phyloP scores from a whole-genome alignment of 2,329 filamentous ascomycete species.

The Epichloe gansuensis region DNA sequence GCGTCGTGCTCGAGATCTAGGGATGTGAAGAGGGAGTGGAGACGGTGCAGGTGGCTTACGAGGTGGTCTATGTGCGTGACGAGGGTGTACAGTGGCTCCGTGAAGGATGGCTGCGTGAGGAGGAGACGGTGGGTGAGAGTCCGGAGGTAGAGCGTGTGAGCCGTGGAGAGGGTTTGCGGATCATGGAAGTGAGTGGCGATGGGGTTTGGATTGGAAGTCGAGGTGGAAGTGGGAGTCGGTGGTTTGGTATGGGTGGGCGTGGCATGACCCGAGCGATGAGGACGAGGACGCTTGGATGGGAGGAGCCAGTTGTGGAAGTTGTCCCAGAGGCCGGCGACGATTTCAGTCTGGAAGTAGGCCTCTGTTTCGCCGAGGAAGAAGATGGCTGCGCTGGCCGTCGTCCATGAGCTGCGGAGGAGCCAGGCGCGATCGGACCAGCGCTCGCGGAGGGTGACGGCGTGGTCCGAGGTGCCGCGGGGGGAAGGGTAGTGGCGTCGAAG shows the following conservation, averaged over 20 bases:
- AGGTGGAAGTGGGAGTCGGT: neutral
- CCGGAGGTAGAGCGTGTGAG: slow-evolving; percentile 64
- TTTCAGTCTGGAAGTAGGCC: slow-evolving; percentile 78
- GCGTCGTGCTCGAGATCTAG: slow-evolving; percentile 73
- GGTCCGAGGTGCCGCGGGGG: slow-evolving; percentile 47
- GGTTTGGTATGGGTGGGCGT: neutral
- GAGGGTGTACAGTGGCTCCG: slow-evolving; percentile 50
- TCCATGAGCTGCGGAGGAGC: slow-evolving; percentile 75
- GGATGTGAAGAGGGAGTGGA: slow-evolving; percentile 64
- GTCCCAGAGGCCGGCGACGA: slow-evolving; percentile 69
- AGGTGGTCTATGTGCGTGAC: slow-evolving; percentile 70
- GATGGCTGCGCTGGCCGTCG: slow-evolving; percentile 71
- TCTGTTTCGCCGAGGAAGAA: slow-evolving; percentile 85
- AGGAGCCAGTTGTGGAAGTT: slow-evolving; percentile 67
- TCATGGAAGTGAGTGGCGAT: slow-evolving; percentile 40
- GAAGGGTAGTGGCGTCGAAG: slow-evolving; percentile 66
- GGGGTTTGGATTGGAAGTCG: neutral
- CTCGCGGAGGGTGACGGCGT: slow-evolving; percentile 47
- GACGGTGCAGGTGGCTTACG: slow-evolving; percentile 59
- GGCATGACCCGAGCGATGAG: neutral
- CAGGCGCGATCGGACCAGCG: slow-evolving; percentile 50
- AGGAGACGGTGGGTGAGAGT: slow-evolving; percentile 55
- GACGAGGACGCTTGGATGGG: slow-evolving; percentile 18
- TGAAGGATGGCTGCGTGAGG: slow-evolving; percentile 50
- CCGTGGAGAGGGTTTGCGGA: slow-evolving; percentile 69